These are phyloP conservation scores for Paxillus ammoniavirescens DNA, from an alignment of 768 basidiomycete species.

Conservation along the genomic window DNA sequence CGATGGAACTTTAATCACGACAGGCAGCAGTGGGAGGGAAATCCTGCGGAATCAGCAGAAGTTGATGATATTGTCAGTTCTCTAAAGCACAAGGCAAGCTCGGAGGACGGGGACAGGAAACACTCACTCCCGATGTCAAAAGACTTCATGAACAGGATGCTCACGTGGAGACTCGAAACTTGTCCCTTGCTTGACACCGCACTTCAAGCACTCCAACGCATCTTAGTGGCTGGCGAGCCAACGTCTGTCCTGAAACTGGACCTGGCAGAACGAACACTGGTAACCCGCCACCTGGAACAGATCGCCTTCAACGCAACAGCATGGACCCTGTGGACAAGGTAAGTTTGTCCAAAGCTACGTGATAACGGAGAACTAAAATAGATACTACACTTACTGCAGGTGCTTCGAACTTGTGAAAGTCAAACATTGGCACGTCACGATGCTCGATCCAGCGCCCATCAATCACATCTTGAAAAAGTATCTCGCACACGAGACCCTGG, in stretches of 20 bases:
- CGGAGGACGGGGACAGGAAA: slow-evolving; percentile 21
- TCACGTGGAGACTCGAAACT: too few species aligned
- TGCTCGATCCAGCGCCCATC: neutral
- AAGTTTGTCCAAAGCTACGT: too few species aligned
- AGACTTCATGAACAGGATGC: too few species aligned
- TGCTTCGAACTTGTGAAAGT: slow-evolving; percentile 32
- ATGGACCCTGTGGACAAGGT: too few species aligned
- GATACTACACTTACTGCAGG: slow-evolving; percentile 8
- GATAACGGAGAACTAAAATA: slow-evolving; percentile 16
- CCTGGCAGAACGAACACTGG: too few species aligned
- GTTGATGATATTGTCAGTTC: slow-evolving; percentile 25
- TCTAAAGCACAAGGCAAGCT: slow-evolving; percentile 19
- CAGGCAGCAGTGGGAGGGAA: slow-evolving; percentile 22
- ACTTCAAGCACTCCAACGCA: too few species aligned
- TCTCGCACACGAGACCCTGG: neutral
- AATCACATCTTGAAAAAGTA: slow-evolving; percentile 1
- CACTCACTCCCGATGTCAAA: slow-evolving; percentile 17
- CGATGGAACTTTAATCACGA: slow-evolving; percentile 21
- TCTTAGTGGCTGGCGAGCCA: too few species aligned
- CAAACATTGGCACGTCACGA: slow-evolving; percentile 17
- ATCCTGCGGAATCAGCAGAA: slow-evolving; percentile 25
- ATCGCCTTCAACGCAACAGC: too few species aligned
- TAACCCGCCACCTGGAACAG: too few species aligned
- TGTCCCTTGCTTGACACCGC: too few species aligned
- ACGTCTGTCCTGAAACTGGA: too few species aligned